Percentiles rank a stretch among this genome's conserved stretches.
These are phyloP conservation scores for Cytospora leucostoma DNA, from an alignment of 2,329 filamentous ascomycete species.

Conservation along the genomic window DNA sequence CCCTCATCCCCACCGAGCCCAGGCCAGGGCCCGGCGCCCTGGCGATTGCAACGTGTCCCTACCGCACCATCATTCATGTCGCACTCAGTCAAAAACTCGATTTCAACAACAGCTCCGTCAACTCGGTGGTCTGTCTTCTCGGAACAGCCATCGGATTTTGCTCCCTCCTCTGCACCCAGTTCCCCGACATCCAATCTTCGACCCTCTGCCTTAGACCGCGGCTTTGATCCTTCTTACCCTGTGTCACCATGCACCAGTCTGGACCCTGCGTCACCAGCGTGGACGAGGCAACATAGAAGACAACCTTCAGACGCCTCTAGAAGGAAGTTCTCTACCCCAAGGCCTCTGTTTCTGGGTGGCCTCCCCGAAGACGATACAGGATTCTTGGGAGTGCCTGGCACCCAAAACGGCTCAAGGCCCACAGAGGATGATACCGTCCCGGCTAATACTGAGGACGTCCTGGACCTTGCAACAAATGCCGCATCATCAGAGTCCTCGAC, in stretches of 20 bases:
- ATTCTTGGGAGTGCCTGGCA: conserved; percentile 24
- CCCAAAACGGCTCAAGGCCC: conserved; percentile 20
- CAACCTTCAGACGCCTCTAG: conserved; percentile 58
- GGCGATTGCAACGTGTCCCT: conserved; percentile 43
- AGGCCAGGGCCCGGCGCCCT: conserved; percentile 33
- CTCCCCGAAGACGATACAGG: conserved; percentile 29
- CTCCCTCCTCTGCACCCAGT: conserved; percentile 73
- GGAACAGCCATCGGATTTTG: conserved; percentile 62
- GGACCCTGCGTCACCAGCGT: conserved; percentile 65
- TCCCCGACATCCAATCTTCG: conserved; percentile 77
- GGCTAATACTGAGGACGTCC: conserved; percentile 35
- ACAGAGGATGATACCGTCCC: conserved; percentile 35
- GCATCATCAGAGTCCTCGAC: conserved; percentile 41
- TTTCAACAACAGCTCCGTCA: conserved; percentile 50
- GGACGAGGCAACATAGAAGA: conserved; percentile 55
- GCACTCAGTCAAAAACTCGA: conserved; percentile 51
- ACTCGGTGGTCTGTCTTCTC: conserved; percentile 68
- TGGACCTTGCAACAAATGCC: conserved; percentile 33
- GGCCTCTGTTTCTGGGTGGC: conserved; percentile 36
- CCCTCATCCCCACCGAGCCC: conserved; percentile 45
- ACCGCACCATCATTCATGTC: conserved; percentile 45
- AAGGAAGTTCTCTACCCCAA: conserved; percentile 45
- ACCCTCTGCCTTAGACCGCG: conserved; percentile 77
- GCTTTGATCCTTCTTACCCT: conserved; percentile 70
- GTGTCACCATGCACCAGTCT: conserved; percentile 80